Conservation (phyloP, 306 rosid species). For the Crotalaria pallida region DNA sequence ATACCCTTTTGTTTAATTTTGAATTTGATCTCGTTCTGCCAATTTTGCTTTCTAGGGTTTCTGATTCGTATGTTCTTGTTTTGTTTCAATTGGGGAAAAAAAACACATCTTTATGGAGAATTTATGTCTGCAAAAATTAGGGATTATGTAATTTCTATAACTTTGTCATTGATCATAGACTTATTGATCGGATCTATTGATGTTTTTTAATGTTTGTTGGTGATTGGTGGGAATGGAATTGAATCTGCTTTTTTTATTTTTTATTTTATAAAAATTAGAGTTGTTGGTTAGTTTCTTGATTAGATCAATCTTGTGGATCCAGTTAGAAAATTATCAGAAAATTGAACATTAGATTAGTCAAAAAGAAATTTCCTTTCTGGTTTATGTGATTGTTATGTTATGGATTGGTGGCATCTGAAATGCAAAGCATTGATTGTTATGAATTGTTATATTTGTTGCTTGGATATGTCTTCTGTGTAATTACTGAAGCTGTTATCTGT, state of each 20-base stretch:
- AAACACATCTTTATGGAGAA: constrained; percentile 2
- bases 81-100: background rate
- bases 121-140: background rate
- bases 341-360: background rate
- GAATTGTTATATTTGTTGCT: background rate
- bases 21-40: background rate
- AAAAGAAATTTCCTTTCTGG: background rate
- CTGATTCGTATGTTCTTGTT: background rate
- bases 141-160: background rate
- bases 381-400: background rate
- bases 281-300: background rate
- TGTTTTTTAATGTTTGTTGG: background rate
- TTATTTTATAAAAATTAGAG: background rate
- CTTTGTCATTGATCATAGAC: constrained; percentile 3
- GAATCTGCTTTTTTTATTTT: background rate
- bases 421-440: background rate
- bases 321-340: background rate
- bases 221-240: background rate
- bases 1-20: background rate
- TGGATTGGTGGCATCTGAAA: background rate
- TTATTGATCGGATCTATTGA: constrained; percentile 15
- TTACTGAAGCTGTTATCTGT: background rate
- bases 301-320: constrained; percentile 13
- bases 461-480: background rate
- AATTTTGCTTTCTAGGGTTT: constrained; percentile 26